Base-by-base conservation (phyloP, 108 stramenopile genomes). In the Pseudonitzschia pungens region DNA sequence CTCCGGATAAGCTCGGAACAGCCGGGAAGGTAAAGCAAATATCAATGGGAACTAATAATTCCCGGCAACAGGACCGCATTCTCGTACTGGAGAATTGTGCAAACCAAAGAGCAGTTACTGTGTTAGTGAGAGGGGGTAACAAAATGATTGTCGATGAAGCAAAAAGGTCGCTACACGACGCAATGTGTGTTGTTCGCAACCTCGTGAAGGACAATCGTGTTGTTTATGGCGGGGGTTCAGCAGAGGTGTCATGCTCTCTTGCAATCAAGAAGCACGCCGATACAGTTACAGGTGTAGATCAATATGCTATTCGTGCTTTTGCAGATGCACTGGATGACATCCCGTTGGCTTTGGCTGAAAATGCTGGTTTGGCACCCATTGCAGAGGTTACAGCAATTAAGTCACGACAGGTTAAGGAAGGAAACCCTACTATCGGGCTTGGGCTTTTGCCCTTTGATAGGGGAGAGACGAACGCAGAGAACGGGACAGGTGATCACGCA, bases 111-210 rank as follows among this genome's bases (percentile, higher is more conserved):
- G 98, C 99, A 32, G 97, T 99, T 48, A 99, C 99, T 50, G 92
- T 99, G 21, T 78, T 99, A 36, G 97, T 99, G 12, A 84, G 99
- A 24, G 99, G 99, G 12, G 99, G 98, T 33, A 99, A 98, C 75
- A 93, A 96, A 82, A 99, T 99, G 98, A 96, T 99, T 79, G 97
- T 99, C 26, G 99, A 99, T n/a, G 99, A 99, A 87, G 98, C 97
- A 54, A 99, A 99, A 76, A 93, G 99, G 45, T 98, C 97, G n/a
- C 87, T 99, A 31, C 99, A 99, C 79, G 99, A 99, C 85, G 98
- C 99, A 83, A 99, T 99, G 98, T 99, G 99, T 73, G 98, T 99
- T 56, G 97, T 98, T 22, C 93, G 98, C 29, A 99, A 99, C 82
- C 86, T 99, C 51, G 97, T 99, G 80, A 89, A 79, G 54, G 91